These are phyloP conservation scores for Hericium alpestre DNA, from an alignment of 768 basidiomycete species.

Conservation along the genomic window DNA sequence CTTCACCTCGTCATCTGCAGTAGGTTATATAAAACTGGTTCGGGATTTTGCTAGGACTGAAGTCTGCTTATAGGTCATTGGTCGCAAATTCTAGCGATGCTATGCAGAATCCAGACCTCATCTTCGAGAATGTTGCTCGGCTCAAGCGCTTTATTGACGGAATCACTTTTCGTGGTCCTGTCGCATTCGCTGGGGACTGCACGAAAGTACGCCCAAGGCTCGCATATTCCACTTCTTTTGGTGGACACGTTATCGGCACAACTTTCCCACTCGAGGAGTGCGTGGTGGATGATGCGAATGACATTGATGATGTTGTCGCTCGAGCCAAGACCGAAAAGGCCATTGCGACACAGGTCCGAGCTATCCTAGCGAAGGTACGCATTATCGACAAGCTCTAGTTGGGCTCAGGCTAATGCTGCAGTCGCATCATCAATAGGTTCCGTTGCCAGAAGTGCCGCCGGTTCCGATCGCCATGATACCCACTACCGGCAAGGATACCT, in stretches of 20 bases:
- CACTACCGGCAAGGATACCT: too few species aligned
- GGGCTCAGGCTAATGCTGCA: too few species aligned
- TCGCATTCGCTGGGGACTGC: slow-evolving; percentile 18
- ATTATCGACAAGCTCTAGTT: background rate
- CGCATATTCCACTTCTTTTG: slow-evolving; percentile 17
- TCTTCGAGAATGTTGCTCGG: slow-evolving; percentile 19
- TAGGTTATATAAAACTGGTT: background rate
- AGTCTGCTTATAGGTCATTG: background rate
- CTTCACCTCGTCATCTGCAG: background rate
- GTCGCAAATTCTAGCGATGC: slow-evolving; percentile 16
- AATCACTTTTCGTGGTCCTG: slow-evolving; percentile 15
- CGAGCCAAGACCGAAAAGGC: slow-evolving; percentile 14
- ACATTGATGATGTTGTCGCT: slow-evolving; percentile 18
- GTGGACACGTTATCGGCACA: slow-evolving; percentile 19
- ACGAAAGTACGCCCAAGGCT: slow-evolving; percentile 20
- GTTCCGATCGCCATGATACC: too few species aligned
- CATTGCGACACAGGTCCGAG: slow-evolving; percentile 17
- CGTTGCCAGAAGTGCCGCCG: too few species aligned
- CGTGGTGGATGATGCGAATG: slow-evolving; percentile 14
- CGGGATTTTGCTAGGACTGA: too few species aligned
- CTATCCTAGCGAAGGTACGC: slow-evolving; percentile 19
- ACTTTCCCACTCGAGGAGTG: slow-evolving; percentile 14
- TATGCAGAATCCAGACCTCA: slow-evolving; percentile 17
- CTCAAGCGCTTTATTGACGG: slow-evolving; percentile 16
- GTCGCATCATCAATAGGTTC: too few species aligned